A percentile compares a stretch with the other conserved stretches of the same genome.
phyloP scores from a whole-genome alignment of 768 basidiomycete species.

The Exidia glandulosa region DNA sequence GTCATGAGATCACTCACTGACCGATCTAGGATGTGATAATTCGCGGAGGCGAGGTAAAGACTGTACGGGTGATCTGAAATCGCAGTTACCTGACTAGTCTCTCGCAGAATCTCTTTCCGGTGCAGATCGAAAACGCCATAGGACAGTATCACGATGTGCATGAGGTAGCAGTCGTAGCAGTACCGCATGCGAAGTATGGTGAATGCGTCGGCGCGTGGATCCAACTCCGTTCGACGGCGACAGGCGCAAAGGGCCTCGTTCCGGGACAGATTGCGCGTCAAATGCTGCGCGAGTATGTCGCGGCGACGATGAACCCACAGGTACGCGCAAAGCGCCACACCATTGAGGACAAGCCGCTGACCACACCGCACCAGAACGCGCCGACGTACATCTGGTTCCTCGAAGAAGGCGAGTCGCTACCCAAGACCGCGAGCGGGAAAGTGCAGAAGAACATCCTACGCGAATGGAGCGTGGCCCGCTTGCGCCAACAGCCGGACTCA shows the following conservation, averaged over 20 bases:
- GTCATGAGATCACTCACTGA: not conserved
- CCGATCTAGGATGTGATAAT: constrained; percentile 65
- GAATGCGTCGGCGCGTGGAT: constrained; percentile 81
- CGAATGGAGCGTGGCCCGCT: constrained; percentile 49
- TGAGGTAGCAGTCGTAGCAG: constrained; percentile 65
- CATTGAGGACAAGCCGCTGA: not conserved
- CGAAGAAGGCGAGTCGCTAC: constrained; percentile 53
- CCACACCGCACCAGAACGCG: constrained; percentile 40
- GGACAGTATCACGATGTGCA: constrained; percentile 43
- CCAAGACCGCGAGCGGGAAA: constrained; percentile 83
- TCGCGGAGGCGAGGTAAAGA: constrained; percentile 63
- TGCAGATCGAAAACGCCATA: constrained; percentile 73
- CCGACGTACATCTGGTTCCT: constrained; percentile 80
- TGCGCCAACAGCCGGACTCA: too few species aligned
- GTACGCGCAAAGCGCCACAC: constrained; percentile 23
- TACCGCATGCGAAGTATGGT: constrained; percentile 56
- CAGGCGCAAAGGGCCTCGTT: not conserved
- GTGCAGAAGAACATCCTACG: constrained; percentile 73
- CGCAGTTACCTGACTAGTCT: not conserved
- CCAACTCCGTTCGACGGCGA: constrained; percentile 21
- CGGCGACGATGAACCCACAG: constrained; percentile 66
- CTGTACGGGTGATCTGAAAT: not conserved
- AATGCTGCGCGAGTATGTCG: constrained; percentile 43
- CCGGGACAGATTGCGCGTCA: constrained; percentile 37
- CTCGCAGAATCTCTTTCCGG: constrained; percentile 67